phyloP scores from a whole-genome alignment of 108 stramenopile species.

The Mediolabrus comicus region DNA sequence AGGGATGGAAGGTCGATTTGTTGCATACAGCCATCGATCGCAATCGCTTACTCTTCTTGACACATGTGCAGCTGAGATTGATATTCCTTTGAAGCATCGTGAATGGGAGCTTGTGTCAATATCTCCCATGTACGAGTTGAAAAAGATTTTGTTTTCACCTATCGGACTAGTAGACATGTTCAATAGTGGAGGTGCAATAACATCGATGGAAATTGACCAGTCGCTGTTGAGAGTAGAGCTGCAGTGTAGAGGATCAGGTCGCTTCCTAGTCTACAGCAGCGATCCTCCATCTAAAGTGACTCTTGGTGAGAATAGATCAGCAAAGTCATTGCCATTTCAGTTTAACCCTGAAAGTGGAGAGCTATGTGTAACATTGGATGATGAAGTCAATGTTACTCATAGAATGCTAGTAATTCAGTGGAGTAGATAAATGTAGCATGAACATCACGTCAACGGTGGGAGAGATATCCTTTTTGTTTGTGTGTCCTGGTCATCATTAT shows the following conservation, averaged over 20 bases:
- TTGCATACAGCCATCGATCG: constrained; percentile 27
- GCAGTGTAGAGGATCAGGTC: constrained; percentile 41
- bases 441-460: not conserved
- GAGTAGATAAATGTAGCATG: not conserved
- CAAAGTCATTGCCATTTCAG: too few relatives aligned
- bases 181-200: constrained; percentile 49
- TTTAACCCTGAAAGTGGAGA: too few relatives aligned
- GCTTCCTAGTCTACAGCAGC: constrained; percentile 32
- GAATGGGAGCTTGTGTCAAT: constrained; percentile 50
- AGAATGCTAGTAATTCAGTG: not conserved
- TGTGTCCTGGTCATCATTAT: not conserved
- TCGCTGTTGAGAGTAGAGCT: constrained; percentile 24
- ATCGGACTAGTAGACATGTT: constrained; percentile 54
- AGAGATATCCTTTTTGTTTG: not conserved
- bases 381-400: not conserved
- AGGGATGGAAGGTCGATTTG: constrained; percentile 23
- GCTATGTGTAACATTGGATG: too few relatives aligned
- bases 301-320: not conserved
- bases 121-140: constrained; percentile 7
- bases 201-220: not conserved
- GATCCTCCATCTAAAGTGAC: not conserved
- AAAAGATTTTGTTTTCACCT: constrained; percentile 28
- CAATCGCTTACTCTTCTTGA: constrained; percentile 14
- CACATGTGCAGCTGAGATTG: constrained; percentile 11
- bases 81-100: constrained; percentile 11